Conservation (phyloP, 2,329 filamentous ascomycete genomes). For the Tolypocladium amazonense region DNA sequence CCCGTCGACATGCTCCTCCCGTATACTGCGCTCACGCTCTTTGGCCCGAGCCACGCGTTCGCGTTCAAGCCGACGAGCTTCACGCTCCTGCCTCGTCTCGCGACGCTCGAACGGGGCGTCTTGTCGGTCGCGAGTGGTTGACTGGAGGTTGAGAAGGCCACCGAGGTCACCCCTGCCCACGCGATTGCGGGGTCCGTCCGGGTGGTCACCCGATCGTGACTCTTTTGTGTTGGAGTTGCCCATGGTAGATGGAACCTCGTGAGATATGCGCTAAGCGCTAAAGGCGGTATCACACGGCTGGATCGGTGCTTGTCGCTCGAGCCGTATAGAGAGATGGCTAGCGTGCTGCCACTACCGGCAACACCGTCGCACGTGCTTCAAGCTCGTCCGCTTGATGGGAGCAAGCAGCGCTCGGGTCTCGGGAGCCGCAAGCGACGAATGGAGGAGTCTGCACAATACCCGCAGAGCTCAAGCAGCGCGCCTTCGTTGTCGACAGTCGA, state of each 20-base stretch:
- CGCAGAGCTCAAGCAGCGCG: not conserved
- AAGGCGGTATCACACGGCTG: not conserved
- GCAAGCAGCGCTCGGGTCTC: not conserved
- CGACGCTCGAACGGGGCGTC: slow-evolving; percentile 50
- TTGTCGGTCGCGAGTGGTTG: slow-evolving; percentile 25
- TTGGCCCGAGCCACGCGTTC: slow-evolving; percentile 66
- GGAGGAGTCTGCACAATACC: not conserved
- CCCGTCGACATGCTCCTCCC: slow-evolving; percentile 86
- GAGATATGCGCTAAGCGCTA: not conserved
- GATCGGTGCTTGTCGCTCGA: not conserved
- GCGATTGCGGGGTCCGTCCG: slow-evolving; percentile 12
- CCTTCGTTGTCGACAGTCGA: not conserved
- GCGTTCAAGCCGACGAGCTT: slow-evolving; percentile 74
- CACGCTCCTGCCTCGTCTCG: slow-evolving; percentile 85
- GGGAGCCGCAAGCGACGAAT: not conserved
- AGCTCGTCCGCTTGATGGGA: not conserved
- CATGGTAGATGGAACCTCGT: slow-evolving; percentile 13
- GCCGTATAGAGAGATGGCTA: not conserved
- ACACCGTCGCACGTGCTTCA: not conserved
- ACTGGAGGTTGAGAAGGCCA: slow-evolving; percentile 31
- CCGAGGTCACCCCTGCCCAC: slow-evolving; percentile 34
- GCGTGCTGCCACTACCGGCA: not conserved
- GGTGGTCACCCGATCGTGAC: slow-evolving; percentile 18
- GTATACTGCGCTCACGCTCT: slow-evolving; percentile 83
- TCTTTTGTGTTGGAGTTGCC: slow-evolving; percentile 30